Evolutionary conservation across 441 rosid genomes (phyloP), one percentile per base, ranked within the genome.

Genomic region (Pelargonium australe): DNA sequence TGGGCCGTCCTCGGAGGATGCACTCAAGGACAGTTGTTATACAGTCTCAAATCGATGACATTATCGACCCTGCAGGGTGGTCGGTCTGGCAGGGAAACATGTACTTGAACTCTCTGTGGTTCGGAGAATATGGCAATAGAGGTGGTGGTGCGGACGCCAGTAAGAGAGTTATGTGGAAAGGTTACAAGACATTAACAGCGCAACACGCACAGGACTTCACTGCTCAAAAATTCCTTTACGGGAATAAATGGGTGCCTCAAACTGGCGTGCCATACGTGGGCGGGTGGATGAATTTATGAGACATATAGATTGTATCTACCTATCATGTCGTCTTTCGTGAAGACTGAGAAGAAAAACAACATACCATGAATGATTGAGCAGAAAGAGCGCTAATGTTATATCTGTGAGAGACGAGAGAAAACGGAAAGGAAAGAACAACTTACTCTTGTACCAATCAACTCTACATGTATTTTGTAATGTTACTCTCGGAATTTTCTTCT

Each of bases 61-160:
- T 82, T 64, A 69, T 85, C 0, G 80, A 79, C 53, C 83, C 89
- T 0, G 82, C 81, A 0, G 89, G 89, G 62, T 85, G 86, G 85
- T 63, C 82, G 34, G 60, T 14, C 5, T 14, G 16, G n/a, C 6
- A 49, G 37, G 37, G 37, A 34, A 34, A 2, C 37, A 34, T 34
- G 5, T 49, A 11, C 57, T 17, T n/a, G 20, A 14, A 53, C 19
- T n/a, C 19, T 4, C 75, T 79, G 60, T 85, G 89, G 89, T 66
- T 82, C 55, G 80, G 64, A 0, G 74, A 73, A 0, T 84, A 82
- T 68, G 86, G 82, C 60, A 53, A 53, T 19, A 17, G 60, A 7
- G 60, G 60, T 6, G 20, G 19, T 19, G 60, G 60, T 4, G 60
- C 60, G 0, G 7, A n/a, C 19, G 16, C 60, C 7, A 14, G 7